Evolutionary conservation across 164 flowering plant genomes (phyloP).

Genomic region (Hamamelis virginiana): DNA sequence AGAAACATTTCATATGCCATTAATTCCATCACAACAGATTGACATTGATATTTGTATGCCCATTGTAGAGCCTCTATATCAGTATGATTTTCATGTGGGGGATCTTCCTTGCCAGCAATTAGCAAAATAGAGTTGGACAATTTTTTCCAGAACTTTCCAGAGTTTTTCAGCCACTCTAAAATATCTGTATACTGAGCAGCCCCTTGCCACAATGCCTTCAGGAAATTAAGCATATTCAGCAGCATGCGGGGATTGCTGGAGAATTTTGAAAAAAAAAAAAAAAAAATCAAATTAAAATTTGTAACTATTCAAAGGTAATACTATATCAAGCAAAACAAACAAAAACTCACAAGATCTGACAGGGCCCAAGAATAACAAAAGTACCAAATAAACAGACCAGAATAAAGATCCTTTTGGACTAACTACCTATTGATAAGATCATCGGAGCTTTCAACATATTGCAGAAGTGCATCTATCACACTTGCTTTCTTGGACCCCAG

Average conservation of each 20-base stretch:
- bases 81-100: constrained; percentile 23
- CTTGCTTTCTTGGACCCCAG: constrained; percentile 25
- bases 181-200: constrained; percentile 57
- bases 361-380: background rate
- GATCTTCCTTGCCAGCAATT: constrained; percentile 18
- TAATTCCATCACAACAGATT: constrained; percentile 58
- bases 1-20: constrained; percentile 67
- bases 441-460: constrained; percentile 43
- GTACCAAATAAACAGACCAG: background rate
- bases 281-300: constrained; percentile 1
- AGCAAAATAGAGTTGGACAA: constrained; percentile 36
- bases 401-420: background rate
- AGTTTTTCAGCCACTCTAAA: constrained; percentile 50
- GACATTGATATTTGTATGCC: constrained; percentile 59
- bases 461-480: constrained; percentile 44
- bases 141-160: constrained; percentile 62
- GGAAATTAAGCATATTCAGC: constrained; percentile 57
- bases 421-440: constrained; percentile 67
- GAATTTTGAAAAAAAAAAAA: constrained; percentile 10
- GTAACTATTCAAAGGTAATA: background rate
- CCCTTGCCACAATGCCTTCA: constrained; percentile 82
- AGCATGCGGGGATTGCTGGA: constrained; percentile 63
- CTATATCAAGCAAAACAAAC: background rate
- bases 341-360: background rate
- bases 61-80: constrained; percentile 29